Evolutionary conservation across 129 eudicot genomes (phyloP), one percentile per base, ranked within the genome.

Genomic region (Deinandra increscens): DNA sequence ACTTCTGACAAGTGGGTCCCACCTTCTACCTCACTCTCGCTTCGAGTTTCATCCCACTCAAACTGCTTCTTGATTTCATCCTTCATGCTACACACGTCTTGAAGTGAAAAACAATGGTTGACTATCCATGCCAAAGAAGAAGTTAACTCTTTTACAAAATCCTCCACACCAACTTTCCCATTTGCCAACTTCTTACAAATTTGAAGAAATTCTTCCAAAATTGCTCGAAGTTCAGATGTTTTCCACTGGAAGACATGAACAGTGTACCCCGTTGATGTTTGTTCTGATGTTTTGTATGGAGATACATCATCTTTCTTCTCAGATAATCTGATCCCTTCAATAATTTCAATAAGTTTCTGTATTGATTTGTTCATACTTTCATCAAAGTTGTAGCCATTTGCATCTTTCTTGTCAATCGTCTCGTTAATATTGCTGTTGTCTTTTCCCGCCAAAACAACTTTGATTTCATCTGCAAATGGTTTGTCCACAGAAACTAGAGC

Each of bases 241-340:
- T 84, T 91, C 96, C 96, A 88, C 38, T 91, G 97, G 63, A 88
- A 86, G 59, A 82, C 82, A 59, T 88, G 91, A 84, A 82, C 91
- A 53, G 79, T 68, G 68, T 83, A 86, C 50, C 87, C 87, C 14
- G 81, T 70, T 22, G 86, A 53, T 60, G 83, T 68, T 60, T n/a
- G n/a, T n/a, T 78, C 85, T 13, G 82, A 68, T 50, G 69, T 42
- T 58, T 73, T 79, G 71, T 70, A 45, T 9, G 81, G 75, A 18
- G 79, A 56, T 53, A 48, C 56, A 61, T 18, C 37, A 48, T 73
- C 81, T 54, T 64, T 66, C 61, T 76, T 75, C 9, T 67, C 66
- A 26, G 74, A 60, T 64, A 88, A 64, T 65, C 46, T 84, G 41
- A 84, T 76, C 59, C 96, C 90, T 77, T 84, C 87, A 38, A 91